Conservation (phyloP, 306 rosid species). For the Clitoria ternatea region DNA sequence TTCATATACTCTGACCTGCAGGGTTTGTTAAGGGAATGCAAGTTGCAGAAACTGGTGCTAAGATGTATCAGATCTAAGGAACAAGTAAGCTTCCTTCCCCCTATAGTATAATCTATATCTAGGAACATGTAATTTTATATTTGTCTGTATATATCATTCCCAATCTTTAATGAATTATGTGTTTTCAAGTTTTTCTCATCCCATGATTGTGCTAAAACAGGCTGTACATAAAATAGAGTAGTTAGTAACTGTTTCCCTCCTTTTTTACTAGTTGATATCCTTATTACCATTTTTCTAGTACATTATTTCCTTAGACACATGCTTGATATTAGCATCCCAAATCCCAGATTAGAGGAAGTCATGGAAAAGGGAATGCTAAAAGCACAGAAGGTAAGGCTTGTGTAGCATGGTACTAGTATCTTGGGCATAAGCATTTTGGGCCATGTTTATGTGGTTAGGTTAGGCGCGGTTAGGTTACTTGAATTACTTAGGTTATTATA, state of each 20-base stretch:
- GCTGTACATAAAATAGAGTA: not conserved
- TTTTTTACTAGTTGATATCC: not conserved
- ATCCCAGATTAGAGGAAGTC: not conserved
- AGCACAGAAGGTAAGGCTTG: not conserved
- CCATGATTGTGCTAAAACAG: not conserved
- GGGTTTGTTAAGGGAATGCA: slow-evolving; percentile 68
- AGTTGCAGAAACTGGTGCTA: slow-evolving; percentile 57
- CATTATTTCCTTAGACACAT: not conserved
- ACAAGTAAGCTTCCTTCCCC: slow-evolving; percentile 58
- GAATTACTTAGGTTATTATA: not conserved
- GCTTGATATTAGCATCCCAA: not conserved
- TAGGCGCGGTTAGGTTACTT: not conserved
- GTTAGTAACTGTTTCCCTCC: not conserved
- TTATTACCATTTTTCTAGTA: not conserved
- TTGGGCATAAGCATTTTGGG: not conserved
- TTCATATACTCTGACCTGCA: slow-evolving; percentile 36
- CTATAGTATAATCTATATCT: not conserved
- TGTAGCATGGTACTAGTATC: not conserved
- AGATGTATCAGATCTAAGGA: slow-evolving; percentile 70
- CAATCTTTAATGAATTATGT: not conserved
- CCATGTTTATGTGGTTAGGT: not conserved
- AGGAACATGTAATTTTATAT: not conserved
- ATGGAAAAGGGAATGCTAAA: not conserved
- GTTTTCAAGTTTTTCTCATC: slow-evolving; percentile 2
- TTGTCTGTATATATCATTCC: not conserved